Percentiles rank a stretch among this genome's conserved stretches.
phyloP scores from a whole-genome alignment of 164 flowering plant genomes.

The Chimonanthus praecox region DNA sequence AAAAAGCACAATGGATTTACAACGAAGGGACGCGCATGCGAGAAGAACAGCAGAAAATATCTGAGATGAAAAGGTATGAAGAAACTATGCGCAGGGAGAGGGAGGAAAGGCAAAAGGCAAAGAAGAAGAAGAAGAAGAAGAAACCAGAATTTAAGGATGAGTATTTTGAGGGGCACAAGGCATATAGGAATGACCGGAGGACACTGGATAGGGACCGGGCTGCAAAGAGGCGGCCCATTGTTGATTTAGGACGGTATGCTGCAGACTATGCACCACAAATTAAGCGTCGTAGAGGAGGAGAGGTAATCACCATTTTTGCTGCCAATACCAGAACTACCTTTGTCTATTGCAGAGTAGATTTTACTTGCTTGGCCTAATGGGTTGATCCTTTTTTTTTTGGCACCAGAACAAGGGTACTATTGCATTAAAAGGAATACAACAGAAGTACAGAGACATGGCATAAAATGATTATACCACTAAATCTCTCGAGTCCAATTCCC shows the following conservation, averaged over 20 bases:
- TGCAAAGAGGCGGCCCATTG: slow-evolving; percentile 43
- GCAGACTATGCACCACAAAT: slow-evolving; percentile 51
- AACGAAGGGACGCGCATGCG: slow-evolving; percentile 37
- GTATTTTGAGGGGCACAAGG: slow-evolving; percentile 43
- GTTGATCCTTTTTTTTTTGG: too few species aligned
- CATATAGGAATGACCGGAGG: slow-evolving; percentile 50
- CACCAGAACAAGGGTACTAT: too few species aligned
- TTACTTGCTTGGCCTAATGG: too few species aligned
- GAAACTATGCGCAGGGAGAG: slow-evolving; percentile 53
- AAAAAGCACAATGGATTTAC: slow-evolving; percentile 32
- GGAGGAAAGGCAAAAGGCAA: slow-evolving; percentile 53
- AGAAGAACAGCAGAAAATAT: slow-evolving; percentile 53
- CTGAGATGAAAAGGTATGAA: slow-evolving; percentile 46
- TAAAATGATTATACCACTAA: too few species aligned
- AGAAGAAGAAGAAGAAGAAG: slow-evolving; percentile 47
- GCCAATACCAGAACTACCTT: not conserved
- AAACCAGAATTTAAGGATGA: slow-evolving; percentile 39
- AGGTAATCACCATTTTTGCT: slow-evolving; percentile 41
- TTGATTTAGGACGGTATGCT: slow-evolving; percentile 40
- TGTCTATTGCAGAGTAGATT: too few species aligned
- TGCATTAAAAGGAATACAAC: too few species aligned
- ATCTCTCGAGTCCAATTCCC: too few species aligned
- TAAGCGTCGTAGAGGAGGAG: slow-evolving; percentile 90
- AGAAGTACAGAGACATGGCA: too few species aligned
- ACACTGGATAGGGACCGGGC: slow-evolving; percentile 53